A percentile compares a stretch with the other conserved stretches of the same genome.
Conservation (phyloP, 495 filamentous ascomycete genomes). For the Copromyces sp. region DNA sequence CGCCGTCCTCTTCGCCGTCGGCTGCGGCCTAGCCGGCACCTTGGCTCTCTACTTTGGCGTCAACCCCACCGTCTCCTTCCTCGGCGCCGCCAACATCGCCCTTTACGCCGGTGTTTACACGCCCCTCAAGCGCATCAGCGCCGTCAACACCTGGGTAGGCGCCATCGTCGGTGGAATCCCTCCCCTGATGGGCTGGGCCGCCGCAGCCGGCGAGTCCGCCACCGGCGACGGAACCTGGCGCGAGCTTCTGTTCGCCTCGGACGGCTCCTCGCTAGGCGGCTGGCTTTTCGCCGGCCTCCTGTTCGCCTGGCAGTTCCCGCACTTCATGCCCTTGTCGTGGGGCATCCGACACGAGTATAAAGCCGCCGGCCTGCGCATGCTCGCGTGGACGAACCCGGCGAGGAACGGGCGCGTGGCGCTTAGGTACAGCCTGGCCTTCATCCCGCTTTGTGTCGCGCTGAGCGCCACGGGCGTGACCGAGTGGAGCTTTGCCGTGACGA, state of each 20-base stretch:
- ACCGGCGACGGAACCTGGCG: constrained; percentile 59
- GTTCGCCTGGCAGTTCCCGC: constrained; percentile 96
- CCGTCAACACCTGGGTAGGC: constrained; percentile 90
- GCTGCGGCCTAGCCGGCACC: constrained; percentile 55
- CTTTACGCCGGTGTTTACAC: constrained; percentile 92
- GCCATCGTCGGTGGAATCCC: constrained; percentile 90
- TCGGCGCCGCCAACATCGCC: constrained; percentile 75
- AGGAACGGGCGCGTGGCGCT: constrained; percentile 78
- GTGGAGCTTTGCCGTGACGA: constrained; percentile 72
- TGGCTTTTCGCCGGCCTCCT: constrained; percentile 81
- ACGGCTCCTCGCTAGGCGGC: constrained; percentile 57
- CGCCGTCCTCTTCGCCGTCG: constrained; percentile 71
- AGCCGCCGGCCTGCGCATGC: constrained; percentile 80
- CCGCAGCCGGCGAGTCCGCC: constrained; percentile 81
- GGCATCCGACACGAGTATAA: constrained; percentile 83
- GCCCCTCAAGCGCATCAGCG: constrained; percentile 76
- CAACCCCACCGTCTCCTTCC: constrained; percentile 82
- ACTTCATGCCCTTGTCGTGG: constrained; percentile 91
- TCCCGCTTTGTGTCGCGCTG: constrained; percentile 77
- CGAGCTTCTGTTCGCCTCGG: constrained; percentile 54
- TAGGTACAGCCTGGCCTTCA: constrained; percentile 76
- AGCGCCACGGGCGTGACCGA: constrained; percentile 80
- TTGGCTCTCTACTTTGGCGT: constrained; percentile 73
- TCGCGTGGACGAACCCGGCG: constrained; percentile 77
- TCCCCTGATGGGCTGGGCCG: constrained; percentile 96